These are phyloP conservation scores for Rhodofomes roseus DNA, from an alignment of 1,284 basidiomycete genomes.

Conservation along the genomic window DNA sequence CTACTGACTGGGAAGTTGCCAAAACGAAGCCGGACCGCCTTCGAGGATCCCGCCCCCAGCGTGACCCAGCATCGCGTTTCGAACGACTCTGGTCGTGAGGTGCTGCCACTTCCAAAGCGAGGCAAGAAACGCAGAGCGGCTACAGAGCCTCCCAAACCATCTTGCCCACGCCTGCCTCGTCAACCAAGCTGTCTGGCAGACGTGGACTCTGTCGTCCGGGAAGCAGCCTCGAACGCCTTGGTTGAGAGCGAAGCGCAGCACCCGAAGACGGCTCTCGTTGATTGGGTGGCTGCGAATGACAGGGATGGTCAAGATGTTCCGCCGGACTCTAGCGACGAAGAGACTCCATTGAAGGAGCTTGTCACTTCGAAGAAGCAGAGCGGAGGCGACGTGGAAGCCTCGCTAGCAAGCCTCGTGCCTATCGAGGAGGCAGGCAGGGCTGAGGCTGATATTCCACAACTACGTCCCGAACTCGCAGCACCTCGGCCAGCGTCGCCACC, in stretches of 20 bases:
- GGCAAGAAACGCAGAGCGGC: not conserved
- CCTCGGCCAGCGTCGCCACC: not conserved
- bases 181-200: not conserved
- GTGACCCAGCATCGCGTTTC: not conserved
- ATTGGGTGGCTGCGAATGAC: conserved; percentile 1
- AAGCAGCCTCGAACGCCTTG: conserved; percentile 6
- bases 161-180: not conserved
- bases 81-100: not conserved
- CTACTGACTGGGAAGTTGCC: no score
- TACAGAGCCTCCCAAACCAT: not conserved
- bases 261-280: not conserved
- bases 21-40: not conserved
- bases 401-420: not conserved
- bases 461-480: not conserved
- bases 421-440: not conserved
- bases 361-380: not conserved
- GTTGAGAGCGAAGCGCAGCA: not conserved
- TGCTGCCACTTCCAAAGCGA: not conserved
- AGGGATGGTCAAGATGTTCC: conserved; percentile 8
- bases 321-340: conserved; percentile 18
- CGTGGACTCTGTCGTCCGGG: not conserved
- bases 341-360: conserved; percentile 9
- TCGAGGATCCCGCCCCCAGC: not conserved
- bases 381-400: not conserved
- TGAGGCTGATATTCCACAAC: not conserved